phyloP scores from a whole-genome alignment of 495 filamentous ascomycete genomes.

The Penicillium cinerascens region DNA sequence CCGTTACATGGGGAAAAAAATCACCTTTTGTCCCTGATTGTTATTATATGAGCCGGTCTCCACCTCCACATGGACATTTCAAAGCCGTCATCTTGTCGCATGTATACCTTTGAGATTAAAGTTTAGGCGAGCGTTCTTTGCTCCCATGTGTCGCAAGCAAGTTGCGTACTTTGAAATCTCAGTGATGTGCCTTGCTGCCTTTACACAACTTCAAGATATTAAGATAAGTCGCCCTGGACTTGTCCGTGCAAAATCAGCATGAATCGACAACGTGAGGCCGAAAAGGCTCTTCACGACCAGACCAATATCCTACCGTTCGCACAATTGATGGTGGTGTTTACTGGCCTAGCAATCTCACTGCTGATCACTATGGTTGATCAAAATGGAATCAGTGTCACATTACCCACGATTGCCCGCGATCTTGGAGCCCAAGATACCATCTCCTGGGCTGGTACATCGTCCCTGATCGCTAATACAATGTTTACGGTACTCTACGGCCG shows the following conservation, averaged over 20 bases:
- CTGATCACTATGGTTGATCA: conserved; percentile 61
- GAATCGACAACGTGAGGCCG: conserved; percentile 40
- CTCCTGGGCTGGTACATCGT: conserved; percentile 75
- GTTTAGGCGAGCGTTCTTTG: neutral
- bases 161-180: neutral
- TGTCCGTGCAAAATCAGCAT: conserved; percentile 16
- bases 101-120: neutral
- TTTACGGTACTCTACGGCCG: conserved; percentile 62
- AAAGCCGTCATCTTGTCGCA: neutral
- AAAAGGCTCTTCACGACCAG: conserved; percentile 47
- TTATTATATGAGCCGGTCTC: neutral
- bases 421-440: conserved; percentile 56
- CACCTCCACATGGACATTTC: neutral
- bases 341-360: conserved; percentile 49
- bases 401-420: conserved; percentile 58
- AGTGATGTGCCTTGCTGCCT: neutral
- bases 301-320: conserved; percentile 56
- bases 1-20: conserved; percentile 5
- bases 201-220: neutral
- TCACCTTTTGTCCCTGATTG: neutral
- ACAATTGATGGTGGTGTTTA: conserved; percentile 56
- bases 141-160: neutral
- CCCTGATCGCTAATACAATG: conserved; percentile 68
- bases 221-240: neutral
- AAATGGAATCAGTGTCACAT: conserved; percentile 57